Evolutionary conservation across 331 rosid species (phyloP).

Genomic region (Rhamnella rubrinervis): DNA sequence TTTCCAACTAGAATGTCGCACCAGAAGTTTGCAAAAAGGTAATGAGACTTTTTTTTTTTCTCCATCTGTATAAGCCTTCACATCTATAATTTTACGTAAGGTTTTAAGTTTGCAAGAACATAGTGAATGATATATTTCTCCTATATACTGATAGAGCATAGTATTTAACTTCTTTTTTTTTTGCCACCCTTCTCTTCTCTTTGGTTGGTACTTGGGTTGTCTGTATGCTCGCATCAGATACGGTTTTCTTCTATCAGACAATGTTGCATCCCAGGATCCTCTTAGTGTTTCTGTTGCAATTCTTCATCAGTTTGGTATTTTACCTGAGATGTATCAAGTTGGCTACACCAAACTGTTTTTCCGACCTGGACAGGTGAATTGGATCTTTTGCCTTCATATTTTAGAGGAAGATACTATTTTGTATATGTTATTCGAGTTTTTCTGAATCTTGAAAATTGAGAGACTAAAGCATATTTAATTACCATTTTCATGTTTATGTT

Average conservation of each 20-base stretch:
- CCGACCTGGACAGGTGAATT: conserved; percentile 96
- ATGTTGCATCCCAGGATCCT: conserved; percentile 83
- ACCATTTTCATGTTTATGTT: neutral
- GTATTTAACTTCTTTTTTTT: conserved; percentile 25
- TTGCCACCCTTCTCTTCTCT: conserved; percentile 5
- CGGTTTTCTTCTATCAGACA: conserved; percentile 94
- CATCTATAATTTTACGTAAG: neutral
- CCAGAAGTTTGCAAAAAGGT: conserved; percentile 97
- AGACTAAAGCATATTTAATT: no score
- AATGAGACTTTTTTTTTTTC: conserved; percentile 12
- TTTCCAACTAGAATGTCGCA: conserved; percentile 97
- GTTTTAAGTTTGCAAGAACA: neutral
- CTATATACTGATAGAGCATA: neutral
- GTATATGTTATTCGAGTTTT: neutral
- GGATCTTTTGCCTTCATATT: conserved; percentile 12
- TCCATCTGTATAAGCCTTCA: conserved; percentile 15
- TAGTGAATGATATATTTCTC: no score
- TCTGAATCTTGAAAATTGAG: neutral
- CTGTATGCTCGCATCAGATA: conserved; percentile 56
- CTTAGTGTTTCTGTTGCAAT: conserved; percentile 96
- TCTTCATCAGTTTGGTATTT: conserved; percentile 93
- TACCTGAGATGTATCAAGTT: conserved; percentile 99
- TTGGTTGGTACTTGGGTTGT: neutral
- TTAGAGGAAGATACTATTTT: neutral
- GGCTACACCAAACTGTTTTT: conserved; percentile 96